phyloP scores from a whole-genome alignment of 768 basidiomycete genomes.

The Boletus vermiculosoides region DNA sequence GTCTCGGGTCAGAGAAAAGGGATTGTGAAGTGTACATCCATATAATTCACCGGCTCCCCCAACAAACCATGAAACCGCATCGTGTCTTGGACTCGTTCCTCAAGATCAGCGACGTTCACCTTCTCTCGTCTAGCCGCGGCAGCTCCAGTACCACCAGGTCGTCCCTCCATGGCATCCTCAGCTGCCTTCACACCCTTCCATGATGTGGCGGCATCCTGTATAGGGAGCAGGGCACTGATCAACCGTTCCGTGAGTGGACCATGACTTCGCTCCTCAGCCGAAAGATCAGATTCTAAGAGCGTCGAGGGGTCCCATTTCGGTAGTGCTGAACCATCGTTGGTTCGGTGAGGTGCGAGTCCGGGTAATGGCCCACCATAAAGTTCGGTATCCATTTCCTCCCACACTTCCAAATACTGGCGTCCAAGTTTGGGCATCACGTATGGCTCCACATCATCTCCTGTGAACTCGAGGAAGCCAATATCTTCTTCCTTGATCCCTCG shows the following conservation, averaged over 20 bases:
- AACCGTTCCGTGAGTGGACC: conserved; percentile 87
- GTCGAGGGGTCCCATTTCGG: conserved; percentile 86
- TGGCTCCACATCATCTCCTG: conserved; percentile 87
- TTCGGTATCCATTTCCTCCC: conserved; percentile 87
- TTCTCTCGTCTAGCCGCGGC: conserved; percentile 73
- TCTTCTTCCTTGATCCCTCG: conserved; percentile 93
- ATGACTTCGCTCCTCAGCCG: conserved; percentile 75
- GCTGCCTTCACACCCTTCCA: conserved; percentile 83
- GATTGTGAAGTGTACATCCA: conserved; percentile 3
- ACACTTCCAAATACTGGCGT: conserved; percentile 81
- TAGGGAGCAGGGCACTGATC: conserved; percentile 70
- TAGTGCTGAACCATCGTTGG: conserved; percentile 36
- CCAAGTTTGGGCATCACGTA: conserved; percentile 85
- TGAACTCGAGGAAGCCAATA: conserved; percentile 87
- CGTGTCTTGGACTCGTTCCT: conserved; percentile 70
- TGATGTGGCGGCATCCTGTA: conserved; percentile 53
- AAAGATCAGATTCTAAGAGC: conserved; percentile 65
- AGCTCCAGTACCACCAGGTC: conserved; percentile 76
- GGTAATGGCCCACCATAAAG: conserved; percentile 44
- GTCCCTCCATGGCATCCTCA: conserved; percentile 81
- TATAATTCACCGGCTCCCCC: conserved; percentile 60
- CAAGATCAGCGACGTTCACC: conserved; percentile 77
- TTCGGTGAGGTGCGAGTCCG: conserved; percentile 39
- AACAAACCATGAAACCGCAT: conserved; percentile 75
- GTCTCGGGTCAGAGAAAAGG: conserved; percentile 20